Conservation (phyloP, 1,284 basidiomycete genomes). For the Trametes versicolor region DNA sequence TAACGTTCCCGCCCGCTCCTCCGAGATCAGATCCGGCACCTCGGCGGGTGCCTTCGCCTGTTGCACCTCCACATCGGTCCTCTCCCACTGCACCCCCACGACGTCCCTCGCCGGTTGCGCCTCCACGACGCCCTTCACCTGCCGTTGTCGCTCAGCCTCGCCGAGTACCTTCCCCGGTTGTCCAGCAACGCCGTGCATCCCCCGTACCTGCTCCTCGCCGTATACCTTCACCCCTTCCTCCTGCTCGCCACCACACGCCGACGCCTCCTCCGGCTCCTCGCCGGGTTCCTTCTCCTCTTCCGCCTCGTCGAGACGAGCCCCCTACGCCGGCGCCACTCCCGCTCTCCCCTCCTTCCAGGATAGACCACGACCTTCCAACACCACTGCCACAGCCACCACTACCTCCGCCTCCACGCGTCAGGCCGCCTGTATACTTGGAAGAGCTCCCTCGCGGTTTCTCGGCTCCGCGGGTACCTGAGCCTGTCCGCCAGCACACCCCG, state of each 20-base stretch:
- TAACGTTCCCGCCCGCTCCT: conserved; percentile 19
- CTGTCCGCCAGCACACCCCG: conserved; percentile 15
- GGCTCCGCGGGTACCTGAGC: conserved; percentile 13
- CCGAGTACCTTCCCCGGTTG: conserved; percentile 12
- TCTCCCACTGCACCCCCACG: conserved; percentile 20
- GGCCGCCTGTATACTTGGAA: conserved; percentile 10
- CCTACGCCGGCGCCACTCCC: conserved; percentile 31
- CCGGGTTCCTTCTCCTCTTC: conserved; percentile 15
- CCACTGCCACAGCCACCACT: conserved; percentile 30
- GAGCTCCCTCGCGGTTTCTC: conserved; percentile 18
- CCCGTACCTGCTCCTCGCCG: conserved; percentile 18
- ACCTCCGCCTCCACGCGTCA: conserved; percentile 22
- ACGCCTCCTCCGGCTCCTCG: conserved; percentile 22
- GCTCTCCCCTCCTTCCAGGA: conserved; percentile 29
- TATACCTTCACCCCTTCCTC: conserved; percentile 24
- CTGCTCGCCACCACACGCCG: conserved; percentile 21
- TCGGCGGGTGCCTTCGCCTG: conserved; percentile 27
- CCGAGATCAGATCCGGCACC: conserved; percentile 19
- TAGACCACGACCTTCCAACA: conserved; percentile 31
- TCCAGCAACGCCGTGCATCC: conserved; percentile 11
- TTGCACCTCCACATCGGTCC: conserved; percentile 4
- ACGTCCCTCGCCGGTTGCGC: conserved; percentile 13
- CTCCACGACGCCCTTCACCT: neutral
- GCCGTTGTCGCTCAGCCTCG: conserved; percentile 5
- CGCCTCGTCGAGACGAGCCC: conserved; percentile 20